Percentiles rank a stretch among this genome's conserved stretches.
Evolutionary conservation across 2,329 filamentous ascomycete genomes (phyloP).

Genomic region (Hypoxylon sp.): DNA sequence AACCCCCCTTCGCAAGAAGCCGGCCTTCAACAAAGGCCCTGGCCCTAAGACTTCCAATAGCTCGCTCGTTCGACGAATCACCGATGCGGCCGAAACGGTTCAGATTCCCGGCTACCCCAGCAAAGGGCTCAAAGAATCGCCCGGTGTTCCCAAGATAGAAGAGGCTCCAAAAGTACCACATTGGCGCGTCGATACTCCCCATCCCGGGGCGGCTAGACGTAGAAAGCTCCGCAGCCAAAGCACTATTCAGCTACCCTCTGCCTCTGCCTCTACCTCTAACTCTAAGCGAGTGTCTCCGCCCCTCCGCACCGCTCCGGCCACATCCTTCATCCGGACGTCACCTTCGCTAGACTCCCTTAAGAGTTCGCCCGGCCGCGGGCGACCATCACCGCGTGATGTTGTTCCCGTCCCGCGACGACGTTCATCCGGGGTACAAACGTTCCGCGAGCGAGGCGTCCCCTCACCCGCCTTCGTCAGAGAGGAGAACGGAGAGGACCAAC

Average conservation of each 20-base stretch:
- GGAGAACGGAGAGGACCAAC: background rate
- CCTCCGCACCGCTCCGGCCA: slow-evolving; percentile 15
- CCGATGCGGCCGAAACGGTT: slow-evolving; percentile 27
- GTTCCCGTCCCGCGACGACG: slow-evolving; percentile 10
- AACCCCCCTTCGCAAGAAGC: slow-evolving; percentile 4
- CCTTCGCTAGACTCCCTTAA: slow-evolving; percentile 16
- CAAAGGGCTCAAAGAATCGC: slow-evolving; percentile 13
- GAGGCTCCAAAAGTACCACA: slow-evolving; percentile 30
- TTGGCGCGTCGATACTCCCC: slow-evolving; percentile 27
- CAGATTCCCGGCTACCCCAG: slow-evolving; percentile 26
- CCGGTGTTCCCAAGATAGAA: slow-evolving; percentile 32
- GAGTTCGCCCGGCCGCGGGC: background rate
- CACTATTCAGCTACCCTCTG: background rate
- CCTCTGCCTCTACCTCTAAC: too few relatives aligned
- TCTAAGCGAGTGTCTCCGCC: background rate
- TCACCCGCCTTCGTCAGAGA: slow-evolving; percentile 20
- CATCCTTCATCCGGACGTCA: slow-evolving; percentile 9
- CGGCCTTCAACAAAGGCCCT: background rate
- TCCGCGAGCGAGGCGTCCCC: slow-evolving; percentile 35
- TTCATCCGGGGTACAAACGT: slow-evolving; percentile 7
- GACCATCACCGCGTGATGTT: background rate
- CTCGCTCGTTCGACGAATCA: slow-evolving; percentile 38
- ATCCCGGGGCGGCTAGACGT: background rate
- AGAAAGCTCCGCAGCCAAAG: background rate
- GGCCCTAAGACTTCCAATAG: slow-evolving; percentile 5